Conservation (phyloP, 2,329 filamentous ascomycete species). For the Mycosphaerella sp. region DNA sequence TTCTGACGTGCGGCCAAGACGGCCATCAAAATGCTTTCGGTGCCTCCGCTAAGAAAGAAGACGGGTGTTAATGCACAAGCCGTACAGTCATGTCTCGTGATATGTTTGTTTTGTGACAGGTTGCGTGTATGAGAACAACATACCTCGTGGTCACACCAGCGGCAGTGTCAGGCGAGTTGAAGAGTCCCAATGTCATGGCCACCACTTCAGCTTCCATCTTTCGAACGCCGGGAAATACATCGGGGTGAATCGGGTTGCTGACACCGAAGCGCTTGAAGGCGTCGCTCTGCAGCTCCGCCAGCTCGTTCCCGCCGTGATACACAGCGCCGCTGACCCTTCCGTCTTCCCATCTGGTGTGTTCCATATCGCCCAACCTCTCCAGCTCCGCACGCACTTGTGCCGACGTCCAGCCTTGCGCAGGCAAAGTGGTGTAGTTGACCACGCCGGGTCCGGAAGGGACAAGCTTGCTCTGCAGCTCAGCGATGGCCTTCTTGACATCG, state of each 20-base stretch:
- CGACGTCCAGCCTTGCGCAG: conserved; percentile 73
- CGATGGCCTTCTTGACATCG: conserved; percentile 72
- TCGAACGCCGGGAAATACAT: conserved; percentile 93
- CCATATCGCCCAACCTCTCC: conserved; percentile 70
- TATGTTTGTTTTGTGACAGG: too few relatives aligned
- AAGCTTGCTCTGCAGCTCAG: conserved; percentile 77
- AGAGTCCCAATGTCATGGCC: conserved; percentile 74
- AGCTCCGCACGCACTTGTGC: conserved; percentile 78
- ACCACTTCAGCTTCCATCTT: conserved; percentile 99
- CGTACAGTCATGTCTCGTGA: too few relatives aligned
- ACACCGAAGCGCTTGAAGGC: conserved; percentile 94
- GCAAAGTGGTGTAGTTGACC: conserved; percentile 67
- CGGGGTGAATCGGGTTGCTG: conserved; percentile 92
- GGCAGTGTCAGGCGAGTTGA: conserved; percentile 78
- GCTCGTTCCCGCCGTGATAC: conserved; percentile 82
- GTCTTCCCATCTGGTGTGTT: conserved; percentile 96
- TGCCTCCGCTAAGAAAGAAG: conserved; percentile 58
- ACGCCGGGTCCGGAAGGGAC: conserved; percentile 65
- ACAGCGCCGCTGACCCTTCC: conserved; percentile 90
- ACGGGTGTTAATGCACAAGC: too few relatives aligned
- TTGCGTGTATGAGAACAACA: too few relatives aligned
- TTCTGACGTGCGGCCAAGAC: conserved; percentile 86
- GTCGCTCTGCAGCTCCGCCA: conserved; percentile 80
- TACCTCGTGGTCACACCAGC: conserved; percentile 75
- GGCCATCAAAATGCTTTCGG: conserved; percentile 95